Conservation (phyloP, 2,329 filamentous ascomycete species). For the Exophiala sideris region DNA sequence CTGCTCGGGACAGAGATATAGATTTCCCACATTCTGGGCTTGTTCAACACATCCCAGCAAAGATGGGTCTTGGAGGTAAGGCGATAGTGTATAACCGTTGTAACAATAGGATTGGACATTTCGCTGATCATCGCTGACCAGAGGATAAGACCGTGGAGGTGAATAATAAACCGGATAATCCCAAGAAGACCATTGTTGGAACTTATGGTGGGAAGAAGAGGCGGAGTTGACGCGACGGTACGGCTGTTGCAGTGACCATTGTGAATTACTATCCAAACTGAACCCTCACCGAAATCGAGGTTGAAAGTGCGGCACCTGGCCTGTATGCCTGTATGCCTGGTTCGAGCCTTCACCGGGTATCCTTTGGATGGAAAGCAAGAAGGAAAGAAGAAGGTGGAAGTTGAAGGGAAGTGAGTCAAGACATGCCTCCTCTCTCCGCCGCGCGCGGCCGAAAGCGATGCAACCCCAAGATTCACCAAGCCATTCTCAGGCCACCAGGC, state of each 20-base stretch:
- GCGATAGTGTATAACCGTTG: slow-evolving; percentile 6
- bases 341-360: slow-evolving; percentile 13
- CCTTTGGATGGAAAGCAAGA: not conserved
- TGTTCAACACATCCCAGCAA: too few species aligned
- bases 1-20: too few species aligned
- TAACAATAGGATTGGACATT: slow-evolving; percentile 17
- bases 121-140: slow-evolving; percentile 25
- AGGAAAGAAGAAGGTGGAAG: slow-evolving; percentile 15
- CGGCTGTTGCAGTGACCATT: slow-evolving; percentile 6
- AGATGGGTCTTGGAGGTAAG: not conserved
- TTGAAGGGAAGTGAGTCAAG: not conserved
- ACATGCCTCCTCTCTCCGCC: too few species aligned
- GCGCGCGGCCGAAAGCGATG: not conserved
- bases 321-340: slow-evolving; percentile 15
- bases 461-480: not conserved
- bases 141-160: slow-evolving; percentile 19
- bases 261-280: slow-evolving; percentile 26
- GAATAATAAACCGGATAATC: slow-evolving; percentile 15
- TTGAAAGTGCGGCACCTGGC: slow-evolving; percentile 14
- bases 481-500: too few species aligned
- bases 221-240: slow-evolving; percentile 3
- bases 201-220: slow-evolving; percentile 22
- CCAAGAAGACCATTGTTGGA: slow-evolving; percentile 16
- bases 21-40: too few species aligned
- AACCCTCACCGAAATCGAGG: slow-evolving; percentile 2